These are phyloP conservation scores for Salix arbutifolia DNA, from an alignment of 345 rosid species.

Conservation along the genomic window DNA sequence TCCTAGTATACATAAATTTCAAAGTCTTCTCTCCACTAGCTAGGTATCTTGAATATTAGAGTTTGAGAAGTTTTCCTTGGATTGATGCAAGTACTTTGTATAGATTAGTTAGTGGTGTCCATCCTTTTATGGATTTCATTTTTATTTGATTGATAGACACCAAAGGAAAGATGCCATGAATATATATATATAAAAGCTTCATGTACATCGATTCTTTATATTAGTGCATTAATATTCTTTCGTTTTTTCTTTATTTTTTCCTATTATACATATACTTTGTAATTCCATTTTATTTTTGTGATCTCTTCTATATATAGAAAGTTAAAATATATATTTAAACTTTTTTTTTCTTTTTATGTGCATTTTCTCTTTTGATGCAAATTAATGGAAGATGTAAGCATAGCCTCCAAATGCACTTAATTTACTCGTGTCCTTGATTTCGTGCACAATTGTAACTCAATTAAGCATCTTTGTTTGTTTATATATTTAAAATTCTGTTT, in stretches of 20 bases:
- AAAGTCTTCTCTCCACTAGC: slow-evolving; percentile 10
- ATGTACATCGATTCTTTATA: slow-evolving; percentile 16
- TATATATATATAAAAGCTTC: background rate
- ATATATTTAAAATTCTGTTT: too few relatives aligned
- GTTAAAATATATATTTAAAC: too few relatives aligned
- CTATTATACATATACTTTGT: background rate
- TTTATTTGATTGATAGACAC: slow-evolving; percentile 18
- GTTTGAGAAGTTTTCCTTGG: slow-evolving; percentile 12
- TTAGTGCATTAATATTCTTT: slow-evolving; percentile 12
- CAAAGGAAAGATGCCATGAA: slow-evolving; percentile 17
- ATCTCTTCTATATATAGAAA: too few relatives aligned
- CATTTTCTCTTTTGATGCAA: background rate
- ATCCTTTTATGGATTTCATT: slow-evolving; percentile 17
- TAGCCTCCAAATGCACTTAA: background rate
- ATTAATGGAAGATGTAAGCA: too few relatives aligned
- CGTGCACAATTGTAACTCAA: background rate
- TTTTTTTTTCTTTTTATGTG: background rate
- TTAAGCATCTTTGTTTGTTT: too few relatives aligned
- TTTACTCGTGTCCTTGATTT: background rate
- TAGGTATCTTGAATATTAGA: slow-evolving; percentile 7
- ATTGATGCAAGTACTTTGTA: slow-evolving; percentile 27
- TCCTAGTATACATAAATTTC: background rate
- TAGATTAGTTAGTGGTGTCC: slow-evolving; percentile 29
- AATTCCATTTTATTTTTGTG: background rate
- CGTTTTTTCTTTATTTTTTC: background rate